Conservation (phyloP, 139 green algal genomes). For the Raphidocelis subcapitata region DNA sequence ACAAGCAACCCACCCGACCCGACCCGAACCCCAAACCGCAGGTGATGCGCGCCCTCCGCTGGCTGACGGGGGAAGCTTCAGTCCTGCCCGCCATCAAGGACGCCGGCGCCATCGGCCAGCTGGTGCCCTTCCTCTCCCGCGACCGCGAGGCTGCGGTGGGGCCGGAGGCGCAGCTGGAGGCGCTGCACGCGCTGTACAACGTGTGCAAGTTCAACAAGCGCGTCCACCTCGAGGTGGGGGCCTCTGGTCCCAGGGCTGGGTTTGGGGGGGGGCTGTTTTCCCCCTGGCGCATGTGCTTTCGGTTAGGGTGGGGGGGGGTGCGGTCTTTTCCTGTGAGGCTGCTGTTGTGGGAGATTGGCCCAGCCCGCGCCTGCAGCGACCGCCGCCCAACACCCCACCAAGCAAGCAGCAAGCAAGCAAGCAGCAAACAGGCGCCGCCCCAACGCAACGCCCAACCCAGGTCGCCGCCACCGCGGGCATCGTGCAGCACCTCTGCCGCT, state of each 20-base stretch:
- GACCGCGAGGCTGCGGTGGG: slow-evolving; percentile 3
- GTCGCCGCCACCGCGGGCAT: slow-evolving; percentile 53
- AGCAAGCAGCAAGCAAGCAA: no score
- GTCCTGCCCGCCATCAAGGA: slow-evolving; percentile 54
- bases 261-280: neutral
- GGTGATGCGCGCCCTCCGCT: slow-evolving; percentile 49
- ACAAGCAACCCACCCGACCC: neutral
- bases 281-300: no score
- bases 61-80: slow-evolving; percentile 39
- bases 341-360: no score
- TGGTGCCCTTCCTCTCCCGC: slow-evolving; percentile 56
- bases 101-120: slow-evolving; percentile 46
- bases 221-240: slow-evolving; percentile 45
- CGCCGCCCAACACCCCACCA: no score
- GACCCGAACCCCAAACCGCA: neutral
- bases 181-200: slow-evolving; percentile 72
- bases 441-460: slow-evolving; percentile 60
- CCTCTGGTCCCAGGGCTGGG: neutral
- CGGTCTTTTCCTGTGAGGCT: neutral
- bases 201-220: slow-evolving; percentile 77
- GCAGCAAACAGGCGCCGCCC: no score
- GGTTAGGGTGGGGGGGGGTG: neutral
- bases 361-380: no score
- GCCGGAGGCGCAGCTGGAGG: slow-evolving; percentile 55
- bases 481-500: slow-evolving; percentile 53